These are phyloP conservation scores for Mortierella claussenii DNA, from an alignment of 192 early-diverging fungal genomes.

Conservation along the genomic window DNA sequence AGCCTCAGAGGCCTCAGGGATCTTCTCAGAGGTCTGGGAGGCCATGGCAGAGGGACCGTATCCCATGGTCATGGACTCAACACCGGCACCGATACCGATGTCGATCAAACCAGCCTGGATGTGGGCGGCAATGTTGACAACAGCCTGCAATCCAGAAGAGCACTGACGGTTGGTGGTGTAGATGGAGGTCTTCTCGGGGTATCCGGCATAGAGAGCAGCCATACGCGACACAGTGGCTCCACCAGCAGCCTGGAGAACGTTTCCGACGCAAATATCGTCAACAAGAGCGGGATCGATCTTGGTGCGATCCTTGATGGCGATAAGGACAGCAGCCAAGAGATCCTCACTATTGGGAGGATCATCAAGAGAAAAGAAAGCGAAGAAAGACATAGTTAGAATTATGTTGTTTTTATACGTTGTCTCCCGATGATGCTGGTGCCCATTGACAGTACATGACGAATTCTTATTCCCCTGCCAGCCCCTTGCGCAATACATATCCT, in stretches of 20 bases:
- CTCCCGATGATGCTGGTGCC: too few relatives aligned
- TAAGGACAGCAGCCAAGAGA: constrained; percentile 81
- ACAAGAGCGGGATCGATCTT: constrained; percentile 87
- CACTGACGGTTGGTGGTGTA: constrained; percentile 96
- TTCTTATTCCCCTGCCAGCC: too few relatives aligned
- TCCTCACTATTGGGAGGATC: constrained; percentile 57
- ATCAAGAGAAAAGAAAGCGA: neutral
- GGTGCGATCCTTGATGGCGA: constrained; percentile 76
- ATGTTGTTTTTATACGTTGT: too few relatives aligned
- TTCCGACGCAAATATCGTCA: constrained; percentile 94
- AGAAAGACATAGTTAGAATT: too few relatives aligned
- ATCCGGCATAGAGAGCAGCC: constrained; percentile 90
- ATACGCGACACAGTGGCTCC: constrained; percentile 91
- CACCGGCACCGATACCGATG: constrained; percentile 91
- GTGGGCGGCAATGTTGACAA: constrained; percentile 83
- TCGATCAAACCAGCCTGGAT: constrained; percentile 90
- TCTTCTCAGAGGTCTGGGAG: constrained; percentile 76
- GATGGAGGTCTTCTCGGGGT: constrained; percentile 82
- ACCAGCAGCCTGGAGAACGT: constrained; percentile 89
- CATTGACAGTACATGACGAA: too few relatives aligned
- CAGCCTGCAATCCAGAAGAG: constrained; percentile 90
- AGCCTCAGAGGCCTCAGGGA: constrained; percentile 70
- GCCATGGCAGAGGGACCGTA: constrained; percentile 85
- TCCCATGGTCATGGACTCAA: constrained; percentile 92
- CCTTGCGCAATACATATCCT: too few relatives aligned